phyloP scores from a whole-genome alignment of 768 basidiomycete genomes.

The Termitomyces sp. region DNA sequence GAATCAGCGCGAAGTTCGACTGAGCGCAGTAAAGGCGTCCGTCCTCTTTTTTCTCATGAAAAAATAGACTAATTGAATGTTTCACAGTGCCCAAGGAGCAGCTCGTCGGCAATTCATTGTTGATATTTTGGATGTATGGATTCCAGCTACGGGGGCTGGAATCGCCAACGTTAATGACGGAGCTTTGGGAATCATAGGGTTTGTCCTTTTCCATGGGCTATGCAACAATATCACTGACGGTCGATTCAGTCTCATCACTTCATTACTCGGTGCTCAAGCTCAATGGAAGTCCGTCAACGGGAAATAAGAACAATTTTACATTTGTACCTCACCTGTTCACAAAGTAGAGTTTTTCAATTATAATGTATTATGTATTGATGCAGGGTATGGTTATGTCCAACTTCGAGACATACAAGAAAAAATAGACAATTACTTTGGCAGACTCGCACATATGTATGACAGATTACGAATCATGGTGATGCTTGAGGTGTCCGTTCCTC shows the following conservation, averaged over 20 bases:
- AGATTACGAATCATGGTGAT: not conserved
- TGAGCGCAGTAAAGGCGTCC: slow-evolving; percentile 54
- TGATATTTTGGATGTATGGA: slow-evolving; percentile 85
- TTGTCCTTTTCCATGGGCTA: slow-evolving; percentile 14
- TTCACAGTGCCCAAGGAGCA: slow-evolving; percentile 54
- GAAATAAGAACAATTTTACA: slow-evolving; percentile 23
- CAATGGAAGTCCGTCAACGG: slow-evolving; percentile 60
- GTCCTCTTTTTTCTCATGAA: slow-evolving; percentile 21
- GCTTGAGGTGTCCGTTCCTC: slow-evolving; percentile 15
- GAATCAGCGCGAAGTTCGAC: slow-evolving; percentile 60
- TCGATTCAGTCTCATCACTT: slow-evolving; percentile 59
- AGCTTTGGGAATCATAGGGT: slow-evolving; percentile 83
- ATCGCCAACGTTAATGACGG: slow-evolving; percentile 82
- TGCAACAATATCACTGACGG: slow-evolving; percentile 1
- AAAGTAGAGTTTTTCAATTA: not conserved
- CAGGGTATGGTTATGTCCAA: not conserved
- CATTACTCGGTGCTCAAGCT: slow-evolving; percentile 62
- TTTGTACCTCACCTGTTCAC: not conserved
- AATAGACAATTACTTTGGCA: not conserved
- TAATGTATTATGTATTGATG: not conserved
- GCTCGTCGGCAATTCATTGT: slow-evolving; percentile 78
- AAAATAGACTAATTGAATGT: not conserved
- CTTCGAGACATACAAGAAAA: not conserved
- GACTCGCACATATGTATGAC: not conserved
- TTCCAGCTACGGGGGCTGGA: slow-evolving; percentile 82